These are phyloP conservation scores for Hymenoscyphus occultus DNA, from an alignment of 2,329 filamentous ascomycete genomes.

Conservation along the genomic window DNA sequence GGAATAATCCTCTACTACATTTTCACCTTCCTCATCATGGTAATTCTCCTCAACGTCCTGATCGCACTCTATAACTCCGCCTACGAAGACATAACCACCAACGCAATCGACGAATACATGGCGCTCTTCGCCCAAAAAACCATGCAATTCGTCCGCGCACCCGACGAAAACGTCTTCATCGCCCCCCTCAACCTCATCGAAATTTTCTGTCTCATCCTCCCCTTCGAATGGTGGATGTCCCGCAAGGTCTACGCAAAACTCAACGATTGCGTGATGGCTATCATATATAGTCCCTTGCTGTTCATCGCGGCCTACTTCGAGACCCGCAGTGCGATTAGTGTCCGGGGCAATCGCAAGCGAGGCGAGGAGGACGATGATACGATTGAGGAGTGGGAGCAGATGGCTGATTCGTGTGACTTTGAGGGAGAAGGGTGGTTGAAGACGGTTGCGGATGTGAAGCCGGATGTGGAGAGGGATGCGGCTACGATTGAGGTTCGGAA, in stretches of 20 bases:
- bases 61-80: conserved; percentile 97
- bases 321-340: conserved; percentile 60
- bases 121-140: conserved; percentile 92
- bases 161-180: conserved; percentile 98
- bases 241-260: conserved; percentile 69
- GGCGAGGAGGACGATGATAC: conserved; percentile 89
- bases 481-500: conserved; percentile 67
- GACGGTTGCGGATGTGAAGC: conserved; percentile 69
- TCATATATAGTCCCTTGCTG: conserved; percentile 81
- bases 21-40: conserved; percentile 97
- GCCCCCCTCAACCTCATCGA: conserved; percentile 93
- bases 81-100: conserved; percentile 78
- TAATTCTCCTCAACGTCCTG: conserved; percentile 87
- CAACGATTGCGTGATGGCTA: conserved; percentile 85
- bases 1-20: conserved; percentile 95
- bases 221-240: conserved; percentile 96
- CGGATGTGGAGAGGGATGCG: conserved; percentile 77
- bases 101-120: conserved; percentile 93
- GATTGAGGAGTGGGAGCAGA: conserved; percentile 90
- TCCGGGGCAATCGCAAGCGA: conserved; percentile 69
- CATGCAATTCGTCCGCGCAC: conserved; percentile 93
- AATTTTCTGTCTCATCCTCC: conserved; percentile 71
- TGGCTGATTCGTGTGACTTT: conserved; percentile 69
- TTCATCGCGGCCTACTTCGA: conserved; percentile 74
- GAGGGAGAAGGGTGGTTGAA: conserved; percentile 84